Evolutionary conservation across 352 stramenopile genomes (phyloP), one percentile per base, ranked within the genome.

Genomic region (Pythium sp.): DNA sequence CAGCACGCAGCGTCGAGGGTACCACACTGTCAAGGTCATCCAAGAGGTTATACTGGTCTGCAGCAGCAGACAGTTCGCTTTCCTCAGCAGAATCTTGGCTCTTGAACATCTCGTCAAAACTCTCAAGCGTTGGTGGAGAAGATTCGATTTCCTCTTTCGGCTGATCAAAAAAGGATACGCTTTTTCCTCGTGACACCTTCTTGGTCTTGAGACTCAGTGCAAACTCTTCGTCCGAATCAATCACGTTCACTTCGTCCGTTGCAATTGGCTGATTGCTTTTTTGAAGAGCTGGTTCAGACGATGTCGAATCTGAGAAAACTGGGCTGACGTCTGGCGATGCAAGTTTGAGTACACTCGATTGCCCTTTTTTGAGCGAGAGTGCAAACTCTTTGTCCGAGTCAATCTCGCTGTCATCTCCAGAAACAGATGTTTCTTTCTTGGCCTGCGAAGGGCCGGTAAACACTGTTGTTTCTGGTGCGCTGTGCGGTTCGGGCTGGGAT

Each of bases 141-240:
- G 47, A 36, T 28, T 55, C 30, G 11, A 24, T 47, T n/a, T 36
- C n/a, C 14, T 30, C 11, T 18, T 54, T 46, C 6, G 36, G 8
- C 22, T 51, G 15, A 28, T 67, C 62, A n/a, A 62, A 49, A 34
- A 68, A 62, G 32, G 62, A 55, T 11, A 68, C 62, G 26, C 32
- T 56, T 46, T 68, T 68, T 32, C 18, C 51, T 32, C 36, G 53
- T n/a, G 53, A 43, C 0, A 60, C 26, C 12, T 49, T 53, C 6
- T 46, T 38, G 30, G 26, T 61, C 30, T 51, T 36, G 6, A 65
- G 46, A 34, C 49, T 59, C 18, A 15, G 24, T 8, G 47, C 65
- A 32, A 62, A 65, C 28, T 65, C 65, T 54, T 70, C 58, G 30
- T 69, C 64, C 5, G 57, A 69, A 24, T 61, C 46, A 14, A 64